Evolutionary conservation across 179 eudicot genomes (phyloP), one percentile per base, ranked within the genome.

Genomic region (Spergularia azorica): DNA sequence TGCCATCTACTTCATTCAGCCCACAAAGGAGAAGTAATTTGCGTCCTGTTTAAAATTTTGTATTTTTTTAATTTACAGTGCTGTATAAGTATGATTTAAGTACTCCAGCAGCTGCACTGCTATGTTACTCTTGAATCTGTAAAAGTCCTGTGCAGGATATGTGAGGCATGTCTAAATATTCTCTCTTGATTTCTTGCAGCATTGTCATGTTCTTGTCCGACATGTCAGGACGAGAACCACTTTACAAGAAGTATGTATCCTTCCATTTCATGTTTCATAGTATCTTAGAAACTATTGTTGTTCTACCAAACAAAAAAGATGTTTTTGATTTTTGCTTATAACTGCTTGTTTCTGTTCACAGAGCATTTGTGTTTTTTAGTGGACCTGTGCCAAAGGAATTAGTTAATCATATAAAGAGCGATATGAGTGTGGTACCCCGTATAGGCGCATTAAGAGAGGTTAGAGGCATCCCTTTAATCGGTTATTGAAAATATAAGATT

Each of bases 211-310:
- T 96, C 88, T 78, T 96, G 79, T 96, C 99, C 58, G 99, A 96
- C 87, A 96, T 93, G 98, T 93, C 98, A 50, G 98, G 99, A 88
- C 89, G 99, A 87, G 98, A 93, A 88, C 99, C 99, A 62, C 80
- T 96, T 75, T 96, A 96, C 88, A 90, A 79, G 84, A 96, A 91
- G 99, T 96, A 87, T 15, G 98, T 85, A 18, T 67, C 64, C 72
- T 51, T 56, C 55, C 59, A 16, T 73, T 67, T 18, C 20, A 6
- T 11, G 26, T 51, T 79, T 55, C 50, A 43, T 56, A 62, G 14
- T 56, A 77, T 73, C 48, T 79, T 59, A 10, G 69, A 10, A 74
- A 12, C 74, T 36, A 18, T 41, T 73, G 20, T 14, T 50, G 67
- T 76, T 77, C 17, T 43, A 43, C 48, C 1, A 43, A 43, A 6